Evolutionary conservation across 106 monocot genomes (phyloP).

Genomic region (Gastrodia elata): DNA sequence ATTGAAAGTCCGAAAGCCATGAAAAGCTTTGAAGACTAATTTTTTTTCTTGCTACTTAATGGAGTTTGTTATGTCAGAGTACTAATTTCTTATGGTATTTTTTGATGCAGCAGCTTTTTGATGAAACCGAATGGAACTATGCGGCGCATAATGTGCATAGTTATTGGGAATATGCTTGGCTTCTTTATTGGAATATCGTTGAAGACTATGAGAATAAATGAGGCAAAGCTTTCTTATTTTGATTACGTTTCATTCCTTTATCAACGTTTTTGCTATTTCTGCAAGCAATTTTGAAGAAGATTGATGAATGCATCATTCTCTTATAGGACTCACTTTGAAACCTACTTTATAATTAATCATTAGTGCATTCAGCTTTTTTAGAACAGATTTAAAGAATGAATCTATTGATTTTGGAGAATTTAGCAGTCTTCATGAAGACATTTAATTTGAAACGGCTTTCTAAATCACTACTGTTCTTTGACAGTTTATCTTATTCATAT

Average conservation of each 20-base stretch:
- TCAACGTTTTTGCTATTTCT: too few species aligned
- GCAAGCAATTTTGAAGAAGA: too few species aligned
- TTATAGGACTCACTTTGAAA: too few species aligned
- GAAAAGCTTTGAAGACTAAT: constrained; percentile 33
- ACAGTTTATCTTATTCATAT: too few species aligned
- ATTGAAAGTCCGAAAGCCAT: constrained; percentile 21
- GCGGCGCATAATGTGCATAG: constrained; percentile 39
- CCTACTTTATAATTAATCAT: too few species aligned
- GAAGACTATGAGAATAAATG: constrained; percentile 44
- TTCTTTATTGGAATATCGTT: constrained; percentile 71
- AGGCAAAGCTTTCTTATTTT: constrained; percentile 22
- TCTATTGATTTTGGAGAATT: too few species aligned
- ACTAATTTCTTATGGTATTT: not conserved
- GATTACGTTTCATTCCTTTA: not conserved
- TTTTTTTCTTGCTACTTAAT: too few species aligned
- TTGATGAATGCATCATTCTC: too few species aligned
- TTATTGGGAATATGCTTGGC: constrained; percentile 55
- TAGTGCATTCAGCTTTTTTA: too few species aligned
- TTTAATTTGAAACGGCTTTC: too few species aligned
- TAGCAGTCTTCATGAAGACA: not conserved
- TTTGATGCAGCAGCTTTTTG: constrained; percentile 19
- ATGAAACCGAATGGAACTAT: constrained; percentile 52
- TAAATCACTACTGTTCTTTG: too few species aligned
- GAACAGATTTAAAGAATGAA: too few species aligned
- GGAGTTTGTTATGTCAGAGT: not conserved